phyloP scores from a whole-genome alignment of 352 stramenopile genomes.

The Salisapilia sapeloensis region DNA sequence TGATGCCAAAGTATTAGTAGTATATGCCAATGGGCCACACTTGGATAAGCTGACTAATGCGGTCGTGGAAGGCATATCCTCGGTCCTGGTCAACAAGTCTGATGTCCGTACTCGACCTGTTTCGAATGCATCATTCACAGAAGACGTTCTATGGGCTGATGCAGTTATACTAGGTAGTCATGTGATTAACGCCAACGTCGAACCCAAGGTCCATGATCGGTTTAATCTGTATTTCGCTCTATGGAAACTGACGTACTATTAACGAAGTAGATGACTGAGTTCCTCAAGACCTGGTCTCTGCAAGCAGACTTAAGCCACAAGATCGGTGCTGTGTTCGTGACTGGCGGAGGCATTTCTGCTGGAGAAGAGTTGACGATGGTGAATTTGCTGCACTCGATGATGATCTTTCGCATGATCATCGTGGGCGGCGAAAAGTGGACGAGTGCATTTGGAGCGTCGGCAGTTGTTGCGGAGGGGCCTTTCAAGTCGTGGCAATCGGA shows the following conservation, averaged over 20 bases:
- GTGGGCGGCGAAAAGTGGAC: conserved; percentile 76
- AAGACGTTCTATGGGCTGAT: conserved; percentile 74
- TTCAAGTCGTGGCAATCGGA: conserved; percentile 12
- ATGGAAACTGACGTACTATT: neutral
- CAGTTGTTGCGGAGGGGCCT: conserved; percentile 59
- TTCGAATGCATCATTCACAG: conserved; percentile 43
- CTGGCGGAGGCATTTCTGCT: conserved; percentile 56
- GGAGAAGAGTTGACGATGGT: conserved; percentile 79
- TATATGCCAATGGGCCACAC: conserved; percentile 51
- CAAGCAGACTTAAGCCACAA: conserved; percentile 63
- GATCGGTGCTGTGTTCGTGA: conserved; percentile 74
- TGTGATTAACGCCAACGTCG: conserved; percentile 79
- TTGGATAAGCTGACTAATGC: conserved; percentile 49
- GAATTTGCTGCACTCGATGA: conserved; percentile 70
- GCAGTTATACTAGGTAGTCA: conserved; percentile 70
- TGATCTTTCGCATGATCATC: conserved; percentile 78
- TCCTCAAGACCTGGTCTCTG: conserved; percentile 57
- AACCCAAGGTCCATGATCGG: conserved; percentile 34
- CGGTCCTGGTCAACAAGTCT: conserved; percentile 12
- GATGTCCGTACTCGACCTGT: conserved; percentile 32
- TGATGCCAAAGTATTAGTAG: conserved; percentile 47
- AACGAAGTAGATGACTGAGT: conserved; percentile 29
- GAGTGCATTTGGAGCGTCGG: conserved; percentile 69
- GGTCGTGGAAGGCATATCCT: conserved; percentile 28
- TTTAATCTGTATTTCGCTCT: neutral